Evolutionary conservation across 768 basidiomycete genomes (phyloP).

Genomic region (Leccinellum luteum): DNA sequence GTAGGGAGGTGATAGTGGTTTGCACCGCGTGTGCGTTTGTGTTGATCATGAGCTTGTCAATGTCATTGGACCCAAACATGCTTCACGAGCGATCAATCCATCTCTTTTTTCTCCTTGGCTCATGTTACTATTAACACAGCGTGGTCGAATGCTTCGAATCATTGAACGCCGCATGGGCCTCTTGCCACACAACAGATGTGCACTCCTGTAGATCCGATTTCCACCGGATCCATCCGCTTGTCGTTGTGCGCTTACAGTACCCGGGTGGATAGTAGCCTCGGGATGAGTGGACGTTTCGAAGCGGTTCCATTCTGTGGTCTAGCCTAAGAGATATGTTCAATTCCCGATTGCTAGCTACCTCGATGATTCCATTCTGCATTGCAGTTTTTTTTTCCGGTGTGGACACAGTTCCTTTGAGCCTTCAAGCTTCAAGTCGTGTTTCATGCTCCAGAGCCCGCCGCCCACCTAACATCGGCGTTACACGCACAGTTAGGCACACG

Average conservation of each 20-base stretch:
- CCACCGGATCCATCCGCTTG: neutral
- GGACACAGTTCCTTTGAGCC: neutral
- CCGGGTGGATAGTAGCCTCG: too few relatives aligned
- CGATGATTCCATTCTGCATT: neutral
- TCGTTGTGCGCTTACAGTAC: neutral
- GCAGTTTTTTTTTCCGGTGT: neutral
- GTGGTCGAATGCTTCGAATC: neutral
- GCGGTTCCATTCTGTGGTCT: neutral
- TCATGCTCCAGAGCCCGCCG: neutral
- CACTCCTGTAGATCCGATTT: neutral
- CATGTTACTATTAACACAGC: neutral
- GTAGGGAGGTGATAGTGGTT: neutral
- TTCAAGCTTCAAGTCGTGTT: neutral
- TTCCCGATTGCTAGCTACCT: neutral
- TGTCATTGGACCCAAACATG: neutral
- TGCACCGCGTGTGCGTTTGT: neutral
- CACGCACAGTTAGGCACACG: neutral
- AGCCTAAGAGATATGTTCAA: neutral
- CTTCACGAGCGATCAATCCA: neutral
- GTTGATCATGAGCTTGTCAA: neutral
- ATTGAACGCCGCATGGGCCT: neutral
- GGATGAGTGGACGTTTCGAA: too few relatives aligned
- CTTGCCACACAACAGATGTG: neutral
- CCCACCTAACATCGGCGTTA: neutral
- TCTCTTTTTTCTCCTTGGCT: neutral